Conservation (phyloP, 2,329 filamentous ascomycete genomes). For the Leptographium lundbergii region DNA sequence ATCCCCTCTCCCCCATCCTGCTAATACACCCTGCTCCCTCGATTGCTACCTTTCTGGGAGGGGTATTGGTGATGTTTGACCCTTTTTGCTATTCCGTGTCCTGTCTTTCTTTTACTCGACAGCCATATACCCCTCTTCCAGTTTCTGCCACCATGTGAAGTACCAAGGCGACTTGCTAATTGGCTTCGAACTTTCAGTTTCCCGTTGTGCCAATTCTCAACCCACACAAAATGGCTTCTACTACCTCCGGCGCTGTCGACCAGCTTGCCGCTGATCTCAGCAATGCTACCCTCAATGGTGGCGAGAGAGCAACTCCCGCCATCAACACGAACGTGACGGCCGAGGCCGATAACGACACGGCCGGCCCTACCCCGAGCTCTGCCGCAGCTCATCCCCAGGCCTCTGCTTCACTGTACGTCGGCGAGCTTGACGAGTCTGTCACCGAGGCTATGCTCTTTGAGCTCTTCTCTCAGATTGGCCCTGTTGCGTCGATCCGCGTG, state of each 20-base stretch:
- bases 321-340: slow-evolving; percentile 61
- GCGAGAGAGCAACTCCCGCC: slow-evolving; percentile 51
- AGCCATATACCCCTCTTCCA: too few relatives aligned
- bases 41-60: not conserved
- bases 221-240: slow-evolving; percentile 43
- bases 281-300: slow-evolving; percentile 57
- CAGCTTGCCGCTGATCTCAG: slow-evolving; percentile 70
- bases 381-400: slow-evolving; percentile 70
- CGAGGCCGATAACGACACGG: slow-evolving; percentile 45
- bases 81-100: not conserved
- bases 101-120: not conserved
- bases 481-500: slow-evolving; percentile 97
- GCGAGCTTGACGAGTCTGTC: slow-evolving; percentile 93
- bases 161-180: slow-evolving; percentile 4
- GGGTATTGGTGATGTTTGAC: not conserved
- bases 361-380: slow-evolving; percentile 59
- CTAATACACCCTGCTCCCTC: not conserved
- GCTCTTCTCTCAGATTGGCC: slow-evolving; percentile 98
- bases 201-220: slow-evolving; percentile 12
- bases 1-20: not conserved
- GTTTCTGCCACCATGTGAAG: not conserved
- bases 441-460: slow-evolving; percentile 99
- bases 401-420: slow-evolving; percentile 96
- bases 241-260: slow-evolving; percentile 51
- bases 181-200: slow-evolving; percentile 9